A percentile compares a stretch with the other conserved stretches of the same genome.
These are phyloP conservation scores for Dictyostelium purpureum DNA, from an alignment of 78 protist species.

Conservation along the genomic window DNA sequence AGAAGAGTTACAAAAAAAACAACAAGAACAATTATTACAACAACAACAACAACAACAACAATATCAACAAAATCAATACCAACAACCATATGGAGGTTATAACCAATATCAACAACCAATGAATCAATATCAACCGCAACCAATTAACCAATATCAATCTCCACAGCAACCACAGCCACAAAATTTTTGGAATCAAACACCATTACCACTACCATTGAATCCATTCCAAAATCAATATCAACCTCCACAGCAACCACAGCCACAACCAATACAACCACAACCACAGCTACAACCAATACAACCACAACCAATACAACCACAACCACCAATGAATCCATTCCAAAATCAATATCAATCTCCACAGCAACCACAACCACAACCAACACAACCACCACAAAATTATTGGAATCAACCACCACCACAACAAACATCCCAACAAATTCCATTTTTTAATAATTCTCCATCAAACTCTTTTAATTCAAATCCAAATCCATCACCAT, in stretches of 20 bases:
- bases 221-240: conserved; percentile 21
- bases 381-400: not conserved
- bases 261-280: not conserved
- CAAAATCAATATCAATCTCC: not conserved
- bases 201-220: not conserved
- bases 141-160: not conserved
- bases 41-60: conserved; percentile 15
- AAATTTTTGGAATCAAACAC: not conserved
- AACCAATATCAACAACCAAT: not conserved
- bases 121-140: not conserved
- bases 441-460: not conserved
- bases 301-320: not conserved
- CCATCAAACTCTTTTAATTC: too few species aligned
- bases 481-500: not conserved
- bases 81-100: not conserved
- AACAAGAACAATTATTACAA: conserved; percentile 1
- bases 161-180: not conserved
- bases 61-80: conserved; percentile 2
- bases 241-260: not conserved
- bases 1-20: not conserved
- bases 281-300: not conserved
- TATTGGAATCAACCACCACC: not conserved
- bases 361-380: not conserved
- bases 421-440: not conserved
- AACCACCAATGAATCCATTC: not conserved